Conservation (phyloP, 371 early-diverging fungal species). For the Circinella umbellata region DNA sequence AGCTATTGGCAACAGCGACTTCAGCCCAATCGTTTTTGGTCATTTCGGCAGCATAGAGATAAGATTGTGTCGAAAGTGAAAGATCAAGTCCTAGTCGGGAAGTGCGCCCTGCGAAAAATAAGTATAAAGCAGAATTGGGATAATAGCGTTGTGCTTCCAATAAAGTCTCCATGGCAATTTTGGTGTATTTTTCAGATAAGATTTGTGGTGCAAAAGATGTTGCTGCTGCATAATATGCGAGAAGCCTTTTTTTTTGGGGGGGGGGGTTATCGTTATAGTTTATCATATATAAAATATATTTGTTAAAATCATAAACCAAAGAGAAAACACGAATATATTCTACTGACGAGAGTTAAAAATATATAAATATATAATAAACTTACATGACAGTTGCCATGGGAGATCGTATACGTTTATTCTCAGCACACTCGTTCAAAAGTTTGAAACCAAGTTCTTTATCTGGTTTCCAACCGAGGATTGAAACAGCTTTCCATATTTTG, state of each 20-base stretch:
- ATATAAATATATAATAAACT: conserved; percentile 9
- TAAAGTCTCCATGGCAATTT: conserved; percentile 58
- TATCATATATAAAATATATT: no score
- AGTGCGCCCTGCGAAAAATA: conserved; percentile 60
- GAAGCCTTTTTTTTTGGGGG: conserved; percentile 21
- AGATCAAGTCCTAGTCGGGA: conserved; percentile 50
- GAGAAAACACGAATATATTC: conserved; percentile 3
- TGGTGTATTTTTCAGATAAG: conserved; percentile 33
- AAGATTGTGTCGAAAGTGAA: conserved; percentile 58
- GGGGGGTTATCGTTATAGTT: no score
- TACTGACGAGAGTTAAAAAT: neutral
- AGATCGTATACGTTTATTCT: conserved; percentile 54
- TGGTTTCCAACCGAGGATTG: conserved; percentile 61
- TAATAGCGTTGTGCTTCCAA: conserved; percentile 55
- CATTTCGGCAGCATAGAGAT: conserved; percentile 46
- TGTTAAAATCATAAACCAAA: no score
- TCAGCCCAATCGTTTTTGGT: conserved; percentile 50
- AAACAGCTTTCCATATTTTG: conserved; percentile 55
- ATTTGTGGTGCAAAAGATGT: conserved; percentile 46
- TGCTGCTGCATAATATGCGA: conserved; percentile 43
- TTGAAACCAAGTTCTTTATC: conserved; percentile 64
- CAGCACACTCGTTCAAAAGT: conserved; percentile 54
- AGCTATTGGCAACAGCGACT: conserved; percentile 52
- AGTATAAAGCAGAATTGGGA: conserved; percentile 62
- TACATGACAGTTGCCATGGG: conserved; percentile 61